Percentiles rank a stretch among this genome's conserved stretches.
These are phyloP conservation scores for Rhodotorula babjevae DNA, from an alignment of 768 basidiomycete genomes.

Conservation along the genomic window DNA sequence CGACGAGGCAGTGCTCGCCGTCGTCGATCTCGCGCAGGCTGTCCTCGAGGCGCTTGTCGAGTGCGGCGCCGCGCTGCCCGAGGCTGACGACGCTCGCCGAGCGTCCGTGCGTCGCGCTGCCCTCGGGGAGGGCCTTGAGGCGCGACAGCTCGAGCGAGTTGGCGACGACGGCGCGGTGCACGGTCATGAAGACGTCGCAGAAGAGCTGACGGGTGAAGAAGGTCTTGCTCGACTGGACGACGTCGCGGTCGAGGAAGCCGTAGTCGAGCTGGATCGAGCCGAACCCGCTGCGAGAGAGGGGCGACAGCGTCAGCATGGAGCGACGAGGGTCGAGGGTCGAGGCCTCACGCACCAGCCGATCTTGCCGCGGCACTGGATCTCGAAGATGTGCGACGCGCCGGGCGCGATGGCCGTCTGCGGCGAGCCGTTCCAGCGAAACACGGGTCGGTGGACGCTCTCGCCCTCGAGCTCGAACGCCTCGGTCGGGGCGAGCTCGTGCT, in stretches of 20 bases:
- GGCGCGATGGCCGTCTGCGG: constrained; percentile 58
- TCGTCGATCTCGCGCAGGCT: constrained; percentile 51
- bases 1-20: constrained; percentile 74
- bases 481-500: constrained; percentile 72
- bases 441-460: constrained; percentile 67
- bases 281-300: constrained; percentile 56
- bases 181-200: constrained; percentile 85
- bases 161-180: constrained; percentile 91
- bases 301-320: neutral
- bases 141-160: constrained; percentile 74
- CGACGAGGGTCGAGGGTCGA: constrained; percentile 17
- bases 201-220: constrained; percentile 84
- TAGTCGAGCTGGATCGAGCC: constrained; percentile 82
- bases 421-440: constrained; percentile 66
- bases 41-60: constrained; percentile 38
- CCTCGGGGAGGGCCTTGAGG: constrained; percentile 46
- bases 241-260: constrained; percentile 59
- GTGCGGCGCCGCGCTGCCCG: constrained; percentile 23
- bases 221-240: constrained; percentile 45
- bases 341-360: constrained; percentile 88
- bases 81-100: constrained; percentile 31
- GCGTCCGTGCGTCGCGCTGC: neutral
- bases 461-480: constrained; percentile 88
- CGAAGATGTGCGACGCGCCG: constrained; percentile 64
- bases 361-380: constrained; percentile 77